Conservation (phyloP, 2,329 filamentous ascomycete species). For the Aspergillus arachidicola region DNA sequence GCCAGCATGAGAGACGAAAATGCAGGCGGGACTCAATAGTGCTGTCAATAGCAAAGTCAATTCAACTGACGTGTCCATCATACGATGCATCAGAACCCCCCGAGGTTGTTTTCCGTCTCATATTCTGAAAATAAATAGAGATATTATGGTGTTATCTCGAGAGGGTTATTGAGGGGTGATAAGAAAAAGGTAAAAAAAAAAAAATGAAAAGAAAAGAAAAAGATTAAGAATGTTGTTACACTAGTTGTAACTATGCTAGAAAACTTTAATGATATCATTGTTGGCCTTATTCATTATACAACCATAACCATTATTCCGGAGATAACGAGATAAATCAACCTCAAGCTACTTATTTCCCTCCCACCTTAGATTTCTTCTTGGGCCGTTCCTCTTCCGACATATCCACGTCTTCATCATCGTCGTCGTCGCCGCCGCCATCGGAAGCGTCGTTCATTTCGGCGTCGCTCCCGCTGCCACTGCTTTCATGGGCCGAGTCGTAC, state of each 20-base stretch:
- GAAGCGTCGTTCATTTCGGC: slow-evolving; percentile 58
- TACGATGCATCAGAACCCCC: slow-evolving; percentile 12
- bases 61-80: slow-evolving; percentile 4
- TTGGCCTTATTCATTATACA: slow-evolving; percentile 19
- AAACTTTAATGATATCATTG: slow-evolving; percentile 4
- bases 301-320: slow-evolving; percentile 10
- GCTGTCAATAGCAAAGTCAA: slow-evolving; percentile 16
- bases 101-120: not conserved
- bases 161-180: not conserved
- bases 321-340: not conserved
- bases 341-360: slow-evolving; percentile 29
- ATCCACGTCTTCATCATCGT: slow-evolving; percentile 37
- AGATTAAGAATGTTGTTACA: not conserved
- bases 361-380: slow-evolving; percentile 65
- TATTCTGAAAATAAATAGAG: not conserved
- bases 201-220: not conserved
- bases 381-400: slow-evolving; percentile 52
- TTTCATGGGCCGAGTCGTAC: slow-evolving; percentile 89
- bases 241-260: not conserved
- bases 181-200: not conserved
- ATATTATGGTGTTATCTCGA: not conserved
- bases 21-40: slow-evolving; percentile 17
- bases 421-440: slow-evolving; percentile 40
- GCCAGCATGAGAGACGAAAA: slow-evolving; percentile 9
- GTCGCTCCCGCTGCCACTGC: slow-evolving; percentile 70